Evolutionary conservation across 2,329 filamentous ascomycete genomes (phyloP), one percentile per base, ranked within the genome.

Genomic region (Cladophialophora psammophila): DNA sequence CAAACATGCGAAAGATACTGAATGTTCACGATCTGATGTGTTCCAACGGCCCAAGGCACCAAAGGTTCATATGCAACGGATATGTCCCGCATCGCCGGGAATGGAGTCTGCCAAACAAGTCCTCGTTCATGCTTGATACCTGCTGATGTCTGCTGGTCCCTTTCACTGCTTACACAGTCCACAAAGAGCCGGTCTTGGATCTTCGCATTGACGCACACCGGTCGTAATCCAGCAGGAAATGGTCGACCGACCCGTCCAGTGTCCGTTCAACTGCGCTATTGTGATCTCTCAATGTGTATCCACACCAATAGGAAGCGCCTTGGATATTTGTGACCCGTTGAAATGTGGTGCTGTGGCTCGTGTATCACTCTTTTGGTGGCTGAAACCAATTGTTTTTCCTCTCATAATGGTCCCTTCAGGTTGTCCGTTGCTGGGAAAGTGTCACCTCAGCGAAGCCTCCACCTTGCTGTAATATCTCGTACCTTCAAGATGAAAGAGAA

Each of bases 401-500:
- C 12, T 85, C 76, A 92, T 66, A 88, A 86, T 2, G 92, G 91
- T 31, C 94, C 91, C 76, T 93, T 91, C 50, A 96, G 80, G 72
- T 91, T 93, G 71, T 94, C 91, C 74, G 93, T 96, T 45, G 91
- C 92, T 96, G 71, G 18, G 45, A 20, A 40, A 67, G 31, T 32
- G 54, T 71, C 55, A 65, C 63, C 50, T 36, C 35, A 42, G 6
- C 5, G 12, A 31, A 15, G n/a, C 20, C 10, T 38, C 9, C 32
- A 53, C 20, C 58, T 20, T 13, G 10, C 7, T 5, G 64, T 26
- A 34, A 18, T 35, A 36, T 9, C 34, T 50, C 78, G 72, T 83
- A 96, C 95, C 95, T 88, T 98, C 95, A 5, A 99, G 85, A 75
- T 99, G 95, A 78, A 99, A 98, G 5, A 98, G 83, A 13, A 98